phyloP scores from a whole-genome alignment of 1,284 basidiomycete genomes.

The Cutaneotrichosporon cavernicola region DNA sequence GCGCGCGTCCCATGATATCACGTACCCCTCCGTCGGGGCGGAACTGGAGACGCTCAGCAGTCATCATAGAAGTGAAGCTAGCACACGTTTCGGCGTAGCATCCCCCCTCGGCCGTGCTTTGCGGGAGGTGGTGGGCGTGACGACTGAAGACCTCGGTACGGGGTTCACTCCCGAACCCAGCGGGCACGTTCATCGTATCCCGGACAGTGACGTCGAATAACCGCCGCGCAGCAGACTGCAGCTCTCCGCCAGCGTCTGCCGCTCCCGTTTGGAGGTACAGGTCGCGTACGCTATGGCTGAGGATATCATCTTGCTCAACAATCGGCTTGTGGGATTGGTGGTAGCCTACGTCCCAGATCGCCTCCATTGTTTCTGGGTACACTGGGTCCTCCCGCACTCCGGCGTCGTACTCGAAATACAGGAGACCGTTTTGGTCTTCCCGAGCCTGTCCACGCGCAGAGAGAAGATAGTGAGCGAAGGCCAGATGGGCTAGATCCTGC shows the following conservation, averaged over 20 bases:
- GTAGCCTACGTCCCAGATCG: slow-evolving; percentile 24
- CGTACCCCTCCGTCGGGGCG: slow-evolving; percentile 29
- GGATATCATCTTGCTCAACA: slow-evolving; percentile 33
- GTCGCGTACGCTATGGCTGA: slow-evolving; percentile 38
- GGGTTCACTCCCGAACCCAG: slow-evolving; percentile 41
- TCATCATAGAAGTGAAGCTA: slow-evolving; percentile 43
- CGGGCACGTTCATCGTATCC: slow-evolving; percentile 41
- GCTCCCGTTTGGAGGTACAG: slow-evolving; percentile 39
- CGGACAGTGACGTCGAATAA: slow-evolving; percentile 29
- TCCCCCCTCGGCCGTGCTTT: slow-evolving; percentile 39
- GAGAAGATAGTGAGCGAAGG: slow-evolving; percentile 36
- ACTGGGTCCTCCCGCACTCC: slow-evolving; percentile 24
- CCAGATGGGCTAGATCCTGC: slow-evolving; percentile 31
- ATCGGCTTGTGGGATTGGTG: slow-evolving; percentile 36
- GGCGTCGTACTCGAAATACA: slow-evolving; percentile 36
- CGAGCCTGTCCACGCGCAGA: slow-evolving; percentile 30
- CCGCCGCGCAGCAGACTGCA: slow-evolving; percentile 31
- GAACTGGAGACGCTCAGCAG: slow-evolving; percentile 35
- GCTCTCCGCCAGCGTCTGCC: slow-evolving; percentile 35
- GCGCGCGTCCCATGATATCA: too few relatives aligned
- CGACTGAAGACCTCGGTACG: slow-evolving; percentile 35
- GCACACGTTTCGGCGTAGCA: slow-evolving; percentile 47
- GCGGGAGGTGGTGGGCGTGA: slow-evolving; percentile 33
- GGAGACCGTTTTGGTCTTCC: slow-evolving; percentile 27
- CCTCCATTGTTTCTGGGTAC: slow-evolving; percentile 18